Conservation (phyloP, 768 basidiomycete species). For the Myochromella boudieri region DNA sequence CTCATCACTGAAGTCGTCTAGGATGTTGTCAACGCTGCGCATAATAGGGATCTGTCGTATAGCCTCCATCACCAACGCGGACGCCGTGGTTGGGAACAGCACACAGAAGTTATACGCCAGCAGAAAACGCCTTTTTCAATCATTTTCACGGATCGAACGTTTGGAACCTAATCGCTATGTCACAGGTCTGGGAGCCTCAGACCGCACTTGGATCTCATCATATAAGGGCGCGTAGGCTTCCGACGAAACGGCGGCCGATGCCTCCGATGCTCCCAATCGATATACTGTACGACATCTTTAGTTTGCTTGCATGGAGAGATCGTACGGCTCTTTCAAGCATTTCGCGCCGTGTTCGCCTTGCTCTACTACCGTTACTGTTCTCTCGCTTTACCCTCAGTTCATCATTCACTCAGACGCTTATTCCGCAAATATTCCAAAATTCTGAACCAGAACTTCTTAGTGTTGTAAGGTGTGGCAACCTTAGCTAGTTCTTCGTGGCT, state of each 20-base stretch:
- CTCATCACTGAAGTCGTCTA: too few species aligned
- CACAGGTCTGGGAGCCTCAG: not conserved
- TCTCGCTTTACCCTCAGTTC: not conserved
- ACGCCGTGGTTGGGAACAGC: too few species aligned
- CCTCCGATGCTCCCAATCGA: not conserved
- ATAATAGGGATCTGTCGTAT: too few species aligned
- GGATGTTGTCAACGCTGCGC: too few species aligned
- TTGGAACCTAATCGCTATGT: too few species aligned
- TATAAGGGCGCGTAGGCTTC: too few species aligned
- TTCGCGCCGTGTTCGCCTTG: not conserved
- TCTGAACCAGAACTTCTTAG: not conserved
- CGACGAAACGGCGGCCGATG: not conserved
- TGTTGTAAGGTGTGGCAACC: not conserved
- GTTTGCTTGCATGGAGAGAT: not conserved
- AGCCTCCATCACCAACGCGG: too few species aligned
- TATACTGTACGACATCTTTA: not conserved
- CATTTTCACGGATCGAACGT: too few species aligned
- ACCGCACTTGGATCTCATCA: not conserved
- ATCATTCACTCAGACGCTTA: not conserved
- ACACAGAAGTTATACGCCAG: too few species aligned
- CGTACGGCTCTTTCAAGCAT: not conserved
- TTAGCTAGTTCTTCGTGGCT: too few species aligned
- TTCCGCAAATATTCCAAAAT: not conserved
- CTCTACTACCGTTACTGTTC: not conserved
- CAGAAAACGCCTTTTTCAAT: too few species aligned